phyloP scores from a whole-genome alignment of 306 rosid species.

The Cyamopsis tetragonoloba region DNA sequence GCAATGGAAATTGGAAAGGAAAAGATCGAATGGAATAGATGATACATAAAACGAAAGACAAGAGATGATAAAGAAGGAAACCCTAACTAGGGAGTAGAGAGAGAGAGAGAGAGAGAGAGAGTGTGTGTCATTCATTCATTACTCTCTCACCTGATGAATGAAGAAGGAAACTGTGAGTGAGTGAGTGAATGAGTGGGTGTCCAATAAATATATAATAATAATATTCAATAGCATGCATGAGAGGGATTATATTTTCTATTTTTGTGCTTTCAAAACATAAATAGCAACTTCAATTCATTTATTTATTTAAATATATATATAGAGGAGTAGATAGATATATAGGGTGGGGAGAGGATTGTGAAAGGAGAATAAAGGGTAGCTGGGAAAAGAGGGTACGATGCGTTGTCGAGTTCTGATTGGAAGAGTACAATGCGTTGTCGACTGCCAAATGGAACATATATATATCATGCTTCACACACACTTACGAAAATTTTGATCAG shows the following conservation, averaged over 20 bases:
- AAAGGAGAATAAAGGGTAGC: neutral
- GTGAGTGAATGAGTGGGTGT: neutral
- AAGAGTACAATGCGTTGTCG: slow-evolving; percentile 28
- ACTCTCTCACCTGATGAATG: slow-evolving; percentile 5
- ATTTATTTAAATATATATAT: too few species aligned
- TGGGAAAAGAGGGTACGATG: neutral
- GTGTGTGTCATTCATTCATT: too few species aligned
- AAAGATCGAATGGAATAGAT: neutral
- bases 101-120: neutral
- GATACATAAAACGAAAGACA: slow-evolving; percentile 16
- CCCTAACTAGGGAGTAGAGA: slow-evolving; percentile 34
- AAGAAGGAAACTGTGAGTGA: neutral
- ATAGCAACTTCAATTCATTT: too few species aligned
- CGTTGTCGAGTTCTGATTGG: slow-evolving; percentile 44
- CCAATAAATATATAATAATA: too few species aligned
- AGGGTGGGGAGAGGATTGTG: too few species aligned
- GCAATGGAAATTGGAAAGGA: neutral
- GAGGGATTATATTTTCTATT: slow-evolving; percentile 31
- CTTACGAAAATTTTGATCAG: too few species aligned
- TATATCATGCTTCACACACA: too few species aligned
- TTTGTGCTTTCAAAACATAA: slow-evolving; percentile 20
- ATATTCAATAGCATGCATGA: slow-evolving; percentile 12
- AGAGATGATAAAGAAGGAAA: slow-evolving; percentile 31
- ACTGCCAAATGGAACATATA: too few species aligned
- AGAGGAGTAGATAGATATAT: too few species aligned